Base-by-base conservation (phyloP, 2,329 filamentous ascomycete species). In the Aureobasidium mangrovei region DNA sequence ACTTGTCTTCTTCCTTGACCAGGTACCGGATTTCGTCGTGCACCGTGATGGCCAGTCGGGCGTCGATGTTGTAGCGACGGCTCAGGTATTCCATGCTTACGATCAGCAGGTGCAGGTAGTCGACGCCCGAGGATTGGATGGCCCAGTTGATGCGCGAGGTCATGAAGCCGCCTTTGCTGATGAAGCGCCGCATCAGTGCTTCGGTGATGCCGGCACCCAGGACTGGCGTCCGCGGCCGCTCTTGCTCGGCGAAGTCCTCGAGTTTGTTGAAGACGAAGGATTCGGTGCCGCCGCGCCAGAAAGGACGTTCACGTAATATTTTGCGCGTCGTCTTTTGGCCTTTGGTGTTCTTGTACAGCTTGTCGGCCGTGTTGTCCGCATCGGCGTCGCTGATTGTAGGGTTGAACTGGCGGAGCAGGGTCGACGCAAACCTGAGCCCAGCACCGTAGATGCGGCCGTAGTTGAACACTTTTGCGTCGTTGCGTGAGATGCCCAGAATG, bases 401-500 rank as follows among this genome's bases (percentile, higher is more conserved):
- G 63, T 97, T 96, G 74, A 98, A 98, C 65, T 97, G 93, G 6
- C 91, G 82, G 2, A 98, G 79, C 2, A 98, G 76, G 7, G 88
- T 94, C 2, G 86, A 84, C 0, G 93, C 93, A 65, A 98, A 98
- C 62, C 90, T 95, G 48, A 97, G 74, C 0, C 93, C 94, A 4
- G 93, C 94, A n/a, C 93, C 94, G 65, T 98, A 98, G 46, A 98
- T 98, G 39, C 94, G 88, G 6, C 94, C 94, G 63, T 98, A 98
- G 68, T 98, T 98, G 77, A 98, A 98, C 0, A 98, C 83, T 67
- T 98, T 98, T 56, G 93, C 93, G 64, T 96, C 84, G 64, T 96
- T 96, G 58, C 93, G 81, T 2, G 89, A 94, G 58, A 98, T 98
- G 5, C 91, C 91, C 2, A 98, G 71, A 55, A 98, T 98, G 4